phyloP scores from a whole-genome alignment of 306 rosid genomes.

The Fragaria nilgerrensis region DNA sequence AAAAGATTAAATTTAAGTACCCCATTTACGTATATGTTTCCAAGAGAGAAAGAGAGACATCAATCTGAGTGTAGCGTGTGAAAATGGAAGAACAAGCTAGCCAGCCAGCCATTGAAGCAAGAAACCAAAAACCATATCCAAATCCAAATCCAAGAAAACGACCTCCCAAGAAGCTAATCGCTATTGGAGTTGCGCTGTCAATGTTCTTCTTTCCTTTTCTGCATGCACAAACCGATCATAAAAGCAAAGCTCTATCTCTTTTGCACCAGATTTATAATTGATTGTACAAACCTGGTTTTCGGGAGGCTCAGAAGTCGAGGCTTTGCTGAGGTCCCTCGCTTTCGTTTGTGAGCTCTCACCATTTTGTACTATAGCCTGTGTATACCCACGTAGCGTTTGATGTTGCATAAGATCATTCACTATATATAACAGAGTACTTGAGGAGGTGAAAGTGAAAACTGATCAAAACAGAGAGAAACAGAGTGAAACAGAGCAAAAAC shows the following conservation, averaged over 20 bases:
- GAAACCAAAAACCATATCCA: not conserved
- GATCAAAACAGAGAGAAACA: not conserved
- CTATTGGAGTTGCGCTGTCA: not conserved
- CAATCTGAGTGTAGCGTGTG: not conserved
- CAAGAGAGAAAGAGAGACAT: not conserved
- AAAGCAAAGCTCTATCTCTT: conserved; percentile 5
- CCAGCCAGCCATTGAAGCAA: not conserved
- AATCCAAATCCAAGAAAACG: not conserved
- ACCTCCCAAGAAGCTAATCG: not conserved
- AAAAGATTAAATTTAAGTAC: not conserved
- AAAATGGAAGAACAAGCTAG: not conserved
- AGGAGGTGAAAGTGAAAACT: not conserved
- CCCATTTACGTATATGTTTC: not conserved
- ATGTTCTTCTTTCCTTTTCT: no score
- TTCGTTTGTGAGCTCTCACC: not conserved
- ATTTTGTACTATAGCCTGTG: not conserved
- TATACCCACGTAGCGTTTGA: not conserved
- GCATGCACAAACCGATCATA: not conserved
- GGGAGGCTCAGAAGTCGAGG: conserved; percentile 6
- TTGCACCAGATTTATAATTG: not conserved
- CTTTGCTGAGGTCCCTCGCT: not conserved
- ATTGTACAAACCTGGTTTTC: conserved; percentile 8
- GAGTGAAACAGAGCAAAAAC: conserved; percentile 7
- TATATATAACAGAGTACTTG: conserved; percentile 10
- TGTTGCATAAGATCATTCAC: conserved; percentile 11